Evolutionary conservation across 768 basidiomycete genomes (phyloP), one percentile per base, ranked within the genome.

Genomic region (Punctularia strigosozonata): DNA sequence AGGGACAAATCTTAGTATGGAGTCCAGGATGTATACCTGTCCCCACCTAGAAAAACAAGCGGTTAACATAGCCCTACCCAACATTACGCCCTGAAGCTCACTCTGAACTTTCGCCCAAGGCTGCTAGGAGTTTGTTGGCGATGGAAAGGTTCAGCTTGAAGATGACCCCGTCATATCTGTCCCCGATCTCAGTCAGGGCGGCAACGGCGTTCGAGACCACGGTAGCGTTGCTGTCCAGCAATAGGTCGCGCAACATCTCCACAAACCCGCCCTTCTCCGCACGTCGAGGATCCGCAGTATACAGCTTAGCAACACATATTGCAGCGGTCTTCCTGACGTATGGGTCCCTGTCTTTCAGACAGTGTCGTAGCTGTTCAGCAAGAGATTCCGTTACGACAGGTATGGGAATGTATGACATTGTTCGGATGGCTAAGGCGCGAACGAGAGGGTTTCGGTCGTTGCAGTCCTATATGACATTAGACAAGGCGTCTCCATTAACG

Each of bases 281-380:
- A 50, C 80, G 75, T 43, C 82, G 70, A 21, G 83, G 79, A 54
- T 95, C 94, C 22, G 87, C 84, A 13, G 79, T 70, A 52, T 94
- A 98, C 15, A 98, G 66, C 59, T 99, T 99, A 13, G 89, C 92
- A 12, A 98, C 95, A 50, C 90, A 95, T 20, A 98, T 91, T 1
- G 94, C 92, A 15, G 94, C 91, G 4, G 95, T 99, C 65, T 99
- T 99, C 44, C 95, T 81, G 13, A 99, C 95, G 58, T 99, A 99
- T 15, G 95, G 91, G 58, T 99, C 94, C 13, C 79, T 71, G 57
- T 99, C 95, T 52, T 89, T 86, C 31, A 98, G 68, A 45, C 84
- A 86, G 57, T 95, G 90, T 43, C 89, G 76, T 22, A 99, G 66
- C 38, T 91, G 94, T 42, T 98, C 95, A 30, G 79, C 66, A 25